Base-by-base conservation (phyloP, 495 filamentous ascomycete species). In the Penicillium angulare region DNA sequence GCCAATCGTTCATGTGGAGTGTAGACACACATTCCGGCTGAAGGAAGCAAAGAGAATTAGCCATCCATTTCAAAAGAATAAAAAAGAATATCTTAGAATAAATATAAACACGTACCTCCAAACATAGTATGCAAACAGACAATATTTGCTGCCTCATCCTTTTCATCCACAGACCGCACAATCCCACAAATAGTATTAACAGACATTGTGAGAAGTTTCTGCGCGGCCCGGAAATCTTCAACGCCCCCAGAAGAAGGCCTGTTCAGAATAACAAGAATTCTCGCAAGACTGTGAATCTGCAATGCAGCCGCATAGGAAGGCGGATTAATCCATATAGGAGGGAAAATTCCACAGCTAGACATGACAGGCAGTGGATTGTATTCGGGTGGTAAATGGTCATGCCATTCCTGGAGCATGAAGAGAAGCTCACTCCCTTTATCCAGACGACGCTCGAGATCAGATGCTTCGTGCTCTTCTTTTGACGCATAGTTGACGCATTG, bases 251-350 rank as follows among this genome's bases (percentile, higher is more conserved):
- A 54, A 5, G 64, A 58, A 2, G 66, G 66, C 1, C 64, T 55
- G 38, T 69, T 57, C 24, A 66, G 45, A 16, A 64, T 53, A 0
- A 66, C 63, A 1, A 66, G 20, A 16, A 66, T 55, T 10, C 61
- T 50, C 10, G 66, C 59, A 24, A 69, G 49, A 27, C 64, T 65
- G 20, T 69, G 57, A 1, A 65, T 24, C 34, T 69, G 66, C 21
- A 69, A 41, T 0, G 63, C 61, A 0, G 57, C 63, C 7, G 61
- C 66, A 29, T 61, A 61, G 2, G 50, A 23, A 3, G 63, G 49
- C 10, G 66, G 66, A 33, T 69, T 47, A 16, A 69, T 43, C 66
- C 66, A 69, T 17, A 69, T 63, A 6, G 61, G 55, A 2, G 66
- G 61, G 41, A 65, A 69, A 8, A 53, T 43, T 1, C 50, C 47